Percentiles rank a stretch among this genome's conserved stretches.
Conservation (phyloP, 352 stramenopile species). For the Phytophthora capsici region DNA sequence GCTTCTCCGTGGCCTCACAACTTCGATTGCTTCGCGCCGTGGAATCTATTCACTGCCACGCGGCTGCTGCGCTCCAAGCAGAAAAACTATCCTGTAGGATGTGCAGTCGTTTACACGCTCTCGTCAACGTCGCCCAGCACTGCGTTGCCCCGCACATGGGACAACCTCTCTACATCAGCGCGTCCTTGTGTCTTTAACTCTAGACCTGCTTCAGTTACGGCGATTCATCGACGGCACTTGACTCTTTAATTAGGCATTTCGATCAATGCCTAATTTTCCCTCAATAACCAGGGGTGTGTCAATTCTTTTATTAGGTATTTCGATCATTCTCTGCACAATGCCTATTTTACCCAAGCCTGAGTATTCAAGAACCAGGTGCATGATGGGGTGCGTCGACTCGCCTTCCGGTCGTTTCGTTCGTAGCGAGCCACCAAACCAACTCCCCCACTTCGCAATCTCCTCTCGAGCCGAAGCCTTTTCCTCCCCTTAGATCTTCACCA, state of each 20-base stretch:
- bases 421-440: slow-evolving; percentile 25
- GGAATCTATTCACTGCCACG: slow-evolving; percentile 5
- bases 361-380: slow-evolving; percentile 29
- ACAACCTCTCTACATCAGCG: slow-evolving; percentile 9
- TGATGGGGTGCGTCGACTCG: slow-evolving; percentile 22
- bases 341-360: slow-evolving; percentile 8
- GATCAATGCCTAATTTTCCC: too few relatives aligned
- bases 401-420: slow-evolving; percentile 14
- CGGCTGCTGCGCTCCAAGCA: slow-evolving; percentile 28
- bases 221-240: slow-evolving; percentile 18
- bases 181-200: slow-evolving; percentile 8
- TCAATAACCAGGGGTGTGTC: too few relatives aligned
- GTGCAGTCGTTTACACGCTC: slow-evolving; percentile 20
- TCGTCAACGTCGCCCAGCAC: slow-evolving; percentile 2
- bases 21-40: slow-evolving; percentile 17
- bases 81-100: slow-evolving; percentile 30
- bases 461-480: slow-evolving; percentile 18
- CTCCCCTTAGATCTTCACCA: slow-evolving; percentile 1
- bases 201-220: neutral
- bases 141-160: neutral
- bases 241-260: too few relatives aligned
- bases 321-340: neutral
- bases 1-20: neutral
- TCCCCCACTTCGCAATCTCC: slow-evolving; percentile 27
- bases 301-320: too few relatives aligned